Conservation (phyloP, 2,329 filamentous ascomycete species). For the Diaporthe helianthi region DNA sequence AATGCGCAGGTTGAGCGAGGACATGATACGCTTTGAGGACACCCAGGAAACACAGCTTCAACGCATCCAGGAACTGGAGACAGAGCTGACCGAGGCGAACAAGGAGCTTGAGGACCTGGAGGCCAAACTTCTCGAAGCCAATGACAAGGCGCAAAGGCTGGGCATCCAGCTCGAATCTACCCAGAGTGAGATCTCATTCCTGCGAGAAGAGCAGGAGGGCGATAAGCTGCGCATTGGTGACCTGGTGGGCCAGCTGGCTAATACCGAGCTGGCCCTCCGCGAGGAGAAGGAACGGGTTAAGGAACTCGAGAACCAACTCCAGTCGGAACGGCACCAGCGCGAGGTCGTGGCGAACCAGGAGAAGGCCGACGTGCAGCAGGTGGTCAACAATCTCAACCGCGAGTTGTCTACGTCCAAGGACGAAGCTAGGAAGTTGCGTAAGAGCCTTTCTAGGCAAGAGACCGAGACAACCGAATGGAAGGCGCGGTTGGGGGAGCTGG, state of each 20-base stretch:
- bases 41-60: conserved; percentile 81
- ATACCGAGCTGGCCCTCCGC: conserved; percentile 78
- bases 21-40: conserved; percentile 85
- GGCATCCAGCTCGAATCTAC: conserved; percentile 91
- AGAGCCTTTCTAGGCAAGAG: conserved; percentile 82
- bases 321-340: conserved; percentile 82
- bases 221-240: conserved; percentile 99
- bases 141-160: conserved; percentile 85
- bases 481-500: conserved; percentile 86
- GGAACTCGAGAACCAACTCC: conserved; percentile 77
- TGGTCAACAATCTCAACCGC: conserved; percentile 89
- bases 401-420: conserved; percentile 85
- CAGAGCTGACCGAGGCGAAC: conserved; percentile 83
- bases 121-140: conserved; percentile 81
- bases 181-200: conserved; percentile 91
- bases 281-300: conserved; percentile 81
- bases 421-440: conserved; percentile 81
- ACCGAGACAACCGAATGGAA: conserved; percentile 92
- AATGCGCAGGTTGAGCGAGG: conserved; percentile 90
- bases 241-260: conserved; percentile 82
- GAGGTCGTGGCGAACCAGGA: conserved; percentile 87
- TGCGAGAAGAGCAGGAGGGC: conserved; percentile 93
- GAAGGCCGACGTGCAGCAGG: conserved; percentile 93
- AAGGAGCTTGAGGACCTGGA: conserved; percentile 87
- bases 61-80: conserved; percentile 82